phyloP scores from a whole-genome alignment of 106 monocot species.

The Agapanthus africanus region DNA sequence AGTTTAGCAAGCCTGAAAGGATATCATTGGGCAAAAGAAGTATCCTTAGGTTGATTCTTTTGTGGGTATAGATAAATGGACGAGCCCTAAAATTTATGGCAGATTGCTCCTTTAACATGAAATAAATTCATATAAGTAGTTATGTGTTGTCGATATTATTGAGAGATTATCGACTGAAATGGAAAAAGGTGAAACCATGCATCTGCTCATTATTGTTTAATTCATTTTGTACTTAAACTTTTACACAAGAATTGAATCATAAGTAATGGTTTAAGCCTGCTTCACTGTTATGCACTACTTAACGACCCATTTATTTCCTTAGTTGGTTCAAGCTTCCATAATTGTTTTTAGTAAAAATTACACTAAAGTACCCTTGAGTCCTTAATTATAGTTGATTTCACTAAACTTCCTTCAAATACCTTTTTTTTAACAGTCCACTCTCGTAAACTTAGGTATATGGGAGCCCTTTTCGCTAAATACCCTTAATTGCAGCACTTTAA shows the following conservation, averaged over 20 bases:
- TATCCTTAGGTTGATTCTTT: too few species aligned
- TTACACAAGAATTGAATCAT: background rate
- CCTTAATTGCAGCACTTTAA: too few species aligned
- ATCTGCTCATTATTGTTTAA: too few species aligned
- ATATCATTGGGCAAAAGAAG: background rate
- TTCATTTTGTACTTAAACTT: background rate
- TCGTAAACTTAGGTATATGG: background rate
- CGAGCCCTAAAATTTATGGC: background rate
- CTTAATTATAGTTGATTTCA: too few species aligned
- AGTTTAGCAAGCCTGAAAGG: background rate
- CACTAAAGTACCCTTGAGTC: too few species aligned
- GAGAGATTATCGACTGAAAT: background rate
- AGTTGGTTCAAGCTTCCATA: too few species aligned
- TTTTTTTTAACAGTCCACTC: background rate
- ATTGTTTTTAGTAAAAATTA: too few species aligned
- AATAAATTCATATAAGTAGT: background rate
- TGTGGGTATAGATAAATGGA: background rate
- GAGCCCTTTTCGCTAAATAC: too few species aligned
- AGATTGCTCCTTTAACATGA: background rate
- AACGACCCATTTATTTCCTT: too few species aligned
- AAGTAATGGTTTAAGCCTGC: background rate
- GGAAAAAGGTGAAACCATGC: background rate
- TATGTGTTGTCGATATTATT: too few species aligned
- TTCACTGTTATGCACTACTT: too few species aligned
- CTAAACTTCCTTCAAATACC: too few species aligned